phyloP scores from a whole-genome alignment of 768 basidiomycete genomes.

The Paxillus rubicundulus region DNA sequence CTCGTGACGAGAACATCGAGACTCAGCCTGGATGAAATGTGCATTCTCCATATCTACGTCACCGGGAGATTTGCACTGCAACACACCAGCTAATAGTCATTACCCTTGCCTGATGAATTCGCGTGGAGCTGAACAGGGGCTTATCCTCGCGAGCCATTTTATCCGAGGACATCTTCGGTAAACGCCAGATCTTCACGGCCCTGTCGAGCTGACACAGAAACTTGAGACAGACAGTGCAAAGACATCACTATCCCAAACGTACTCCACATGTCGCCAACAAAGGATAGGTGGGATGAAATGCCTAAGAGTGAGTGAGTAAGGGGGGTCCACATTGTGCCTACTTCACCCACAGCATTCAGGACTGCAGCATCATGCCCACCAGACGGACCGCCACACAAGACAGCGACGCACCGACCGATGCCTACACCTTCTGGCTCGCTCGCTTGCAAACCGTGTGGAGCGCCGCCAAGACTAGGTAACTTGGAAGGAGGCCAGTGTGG shows the following conservation, averaged over 20 bases:
- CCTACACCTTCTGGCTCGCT: slow-evolving; percentile 61
- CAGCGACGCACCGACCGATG: slow-evolving; percentile 53
- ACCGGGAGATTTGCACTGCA: background rate
- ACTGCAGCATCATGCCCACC: slow-evolving; percentile 75
- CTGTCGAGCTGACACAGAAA: slow-evolving; percentile 56
- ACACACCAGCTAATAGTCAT: slow-evolving; percentile 61
- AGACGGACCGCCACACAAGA: slow-evolving; percentile 67
- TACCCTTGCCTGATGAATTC: slow-evolving; percentile 64
- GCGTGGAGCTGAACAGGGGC: slow-evolving; percentile 67
- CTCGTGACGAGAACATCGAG: slow-evolving; percentile 55
- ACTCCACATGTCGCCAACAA: slow-evolving; percentile 79
- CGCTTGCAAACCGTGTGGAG: slow-evolving; percentile 66
- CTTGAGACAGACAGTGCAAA: slow-evolving; percentile 1
- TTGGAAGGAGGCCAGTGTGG: slow-evolving; percentile 56
- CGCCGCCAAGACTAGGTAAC: slow-evolving; percentile 54
- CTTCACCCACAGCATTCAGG: slow-evolving; percentile 51
- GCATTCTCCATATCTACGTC: background rate
- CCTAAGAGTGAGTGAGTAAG: slow-evolving; percentile 36
- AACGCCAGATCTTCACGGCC: slow-evolving; percentile 71
- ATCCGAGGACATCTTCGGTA: slow-evolving; percentile 40
- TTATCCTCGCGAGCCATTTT: slow-evolving; percentile 64
- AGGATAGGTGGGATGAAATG: slow-evolving; percentile 64
- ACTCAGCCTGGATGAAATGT: slow-evolving; percentile 44
- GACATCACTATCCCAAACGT: slow-evolving; percentile 21
- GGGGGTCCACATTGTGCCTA: background rate